Evolutionary conservation across 2,329 filamentous ascomycete genomes (phyloP), one percentile per base, ranked within the genome.

Genomic region (Fusarium subtropicale): DNA sequence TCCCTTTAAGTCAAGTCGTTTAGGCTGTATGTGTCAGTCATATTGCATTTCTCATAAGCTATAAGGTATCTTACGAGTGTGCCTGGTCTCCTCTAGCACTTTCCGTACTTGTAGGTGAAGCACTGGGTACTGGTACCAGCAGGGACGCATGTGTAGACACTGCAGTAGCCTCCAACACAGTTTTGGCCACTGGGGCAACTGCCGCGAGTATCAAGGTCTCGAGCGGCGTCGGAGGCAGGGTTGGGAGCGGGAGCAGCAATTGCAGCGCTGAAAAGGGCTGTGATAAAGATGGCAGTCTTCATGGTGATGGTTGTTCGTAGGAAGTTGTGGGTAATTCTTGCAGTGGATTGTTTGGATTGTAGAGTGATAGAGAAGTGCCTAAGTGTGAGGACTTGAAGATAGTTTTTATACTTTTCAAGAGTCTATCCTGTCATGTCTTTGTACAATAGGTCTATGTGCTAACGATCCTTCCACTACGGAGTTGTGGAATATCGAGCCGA

Each of bases 101-200:
- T 47, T n/a, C 15, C 15, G 26, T 47, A 47, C 16, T 47, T 47
- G 45, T 30, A 47, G 26, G 18, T 47, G 8, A 30, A 47, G 13
- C 45, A 47, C 24, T 30, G 26, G 5, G 45, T 47, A n/a, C 45
- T 31, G 11, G 45, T 47, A 18, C 45, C 45, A 3, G 45, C 26
- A 8, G 45, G 45, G 4, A 47, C 45, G n/a, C 45, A 47, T 6
- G 28, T 47, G n/a, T 33, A 47, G 20, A 31, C n/a, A 13, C 18
- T 47, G 45, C 45, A 47, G 45, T 47, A 47, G 18, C 45, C 45
- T n/a, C 45, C 20, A 30, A 47, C 45, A 16, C 45, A 47, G 45
- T 10, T 47, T 31, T 47, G 45, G 12, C 8, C 18, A 47, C 12
- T 9, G 6, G 45, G 45, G 28, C 45, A 47, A 20, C 45, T 47